Evolutionary conservation across 1,284 basidiomycete species (phyloP).

Genomic region (Meira nashicola): DNA sequence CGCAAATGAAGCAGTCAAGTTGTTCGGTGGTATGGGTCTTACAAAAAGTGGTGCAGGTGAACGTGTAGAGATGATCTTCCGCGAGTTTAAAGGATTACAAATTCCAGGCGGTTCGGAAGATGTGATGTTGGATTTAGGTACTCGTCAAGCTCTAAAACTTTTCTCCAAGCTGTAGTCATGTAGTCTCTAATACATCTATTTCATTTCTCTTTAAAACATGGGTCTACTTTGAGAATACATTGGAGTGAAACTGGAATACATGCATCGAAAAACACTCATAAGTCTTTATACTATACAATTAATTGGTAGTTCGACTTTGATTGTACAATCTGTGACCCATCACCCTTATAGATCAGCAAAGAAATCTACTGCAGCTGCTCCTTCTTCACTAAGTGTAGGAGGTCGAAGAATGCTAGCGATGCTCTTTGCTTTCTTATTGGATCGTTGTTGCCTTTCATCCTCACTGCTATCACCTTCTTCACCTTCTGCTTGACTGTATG

Average conservation of each 20-base stretch:
- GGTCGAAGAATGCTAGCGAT: too few relatives aligned
- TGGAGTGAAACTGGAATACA: too few relatives aligned
- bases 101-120: constrained; percentile 41
- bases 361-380: neutral
- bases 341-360: neutral
- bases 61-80: constrained; percentile 37
- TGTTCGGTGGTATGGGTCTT: constrained; percentile 58
- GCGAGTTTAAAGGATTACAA: constrained; percentile 33
- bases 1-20: constrained; percentile 28
- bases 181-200: too few relatives aligned
- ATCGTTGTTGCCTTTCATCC: neutral
- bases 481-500: constrained; percentile 15
- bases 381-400: neutral
- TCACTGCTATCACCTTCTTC: constrained; percentile 6
- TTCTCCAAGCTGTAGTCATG: too few relatives aligned
- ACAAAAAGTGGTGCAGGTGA: constrained; percentile 59
- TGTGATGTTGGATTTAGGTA: constrained; percentile 38
- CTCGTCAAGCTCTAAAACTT: constrained; percentile 35
- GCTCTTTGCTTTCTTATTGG: too few relatives aligned
- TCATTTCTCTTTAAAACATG: neutral
- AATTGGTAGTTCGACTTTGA: neutral
- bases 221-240: neutral
- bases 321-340: neutral
- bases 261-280: neutral
- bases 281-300: neutral